Base-by-base conservation (phyloP, 2,329 filamentous ascomycete species). In the Septoria petroselini region DNA sequence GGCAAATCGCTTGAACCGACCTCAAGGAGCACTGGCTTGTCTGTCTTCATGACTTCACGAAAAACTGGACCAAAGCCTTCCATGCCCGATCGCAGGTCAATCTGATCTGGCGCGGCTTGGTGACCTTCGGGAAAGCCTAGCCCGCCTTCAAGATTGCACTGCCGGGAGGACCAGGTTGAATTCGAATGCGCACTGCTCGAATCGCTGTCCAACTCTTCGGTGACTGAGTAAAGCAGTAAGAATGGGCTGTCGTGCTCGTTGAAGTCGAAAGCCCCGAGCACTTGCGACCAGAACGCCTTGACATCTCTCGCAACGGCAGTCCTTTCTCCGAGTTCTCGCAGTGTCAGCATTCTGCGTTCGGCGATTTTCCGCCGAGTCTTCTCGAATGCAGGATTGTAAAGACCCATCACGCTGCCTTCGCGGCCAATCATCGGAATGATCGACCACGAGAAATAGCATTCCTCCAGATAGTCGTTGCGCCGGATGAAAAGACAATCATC, bases 391-490 rank as follows among this genome's bases (percentile, higher is more conserved):
- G 87, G 86, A 62, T 91, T 91, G 65, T 89, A 91, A 0, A 91
- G 68, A 1, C 85, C 87, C 54, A 86, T 62, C 6, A 91, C 85
- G 9, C 80, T 80, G 2, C 88, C 88, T 52, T 90, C 84, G 31
- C 78, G 76, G 2, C 86, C 87, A 1, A 91, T 79, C 54, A 91
- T 75, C 0, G 88, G 88, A 19, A 91, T 84, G 34, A 91, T 82
- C 1, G 83, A 86, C 86, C 86, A 91, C 9, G 84, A 87, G 65
- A 91, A 91, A 64, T 87, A 91, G 0, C 85, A 83, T 64, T 93
- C 88, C 67, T 94, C 86, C 1, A 88, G 69, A 54, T 80, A 88
- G 1, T 82, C 80, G 55, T 81, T 80, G 6, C 88, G 80, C 39
- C 78, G 74, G 25, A 93, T 77, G 61, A 90, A 89, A 1, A 91